A percentile compares a stretch with the other conserved stretches of the same genome.
These are phyloP conservation scores for Penicillium lividum DNA, from an alignment of 495 filamentous ascomycete genomes.

Conservation along the genomic window DNA sequence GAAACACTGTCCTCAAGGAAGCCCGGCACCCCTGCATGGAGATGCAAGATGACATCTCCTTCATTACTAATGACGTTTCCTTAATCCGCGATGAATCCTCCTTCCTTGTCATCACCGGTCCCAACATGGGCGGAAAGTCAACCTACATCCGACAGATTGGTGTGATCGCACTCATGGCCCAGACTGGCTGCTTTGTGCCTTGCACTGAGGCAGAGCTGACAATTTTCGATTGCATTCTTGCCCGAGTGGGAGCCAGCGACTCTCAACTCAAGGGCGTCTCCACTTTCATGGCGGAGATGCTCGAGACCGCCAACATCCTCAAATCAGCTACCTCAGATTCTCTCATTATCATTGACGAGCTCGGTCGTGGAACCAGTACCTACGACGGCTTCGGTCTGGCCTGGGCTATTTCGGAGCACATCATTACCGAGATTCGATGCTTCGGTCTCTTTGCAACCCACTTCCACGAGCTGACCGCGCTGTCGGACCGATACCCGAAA, in stretches of 20 bases:
- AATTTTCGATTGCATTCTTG: slow-evolving; percentile 97
- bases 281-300: slow-evolving; percentile 99
- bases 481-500: slow-evolving; percentile 79
- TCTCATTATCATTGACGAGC: slow-evolving; percentile 97
- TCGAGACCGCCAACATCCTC: slow-evolving; percentile 97
- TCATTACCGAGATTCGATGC: slow-evolving; percentile 90
- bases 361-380: slow-evolving; percentile 96
- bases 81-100: slow-evolving; percentile 79
- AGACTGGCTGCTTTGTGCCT: slow-evolving; percentile 95
- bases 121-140: slow-evolving; percentile 99
- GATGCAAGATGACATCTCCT: slow-evolving; percentile 97
- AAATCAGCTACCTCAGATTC: slow-evolving; percentile 93
- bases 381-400: slow-evolving; percentile 98
- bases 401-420: slow-evolving; percentile 98
- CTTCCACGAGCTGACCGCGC: slow-evolving; percentile 94
- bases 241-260: slow-evolving; percentile 92
- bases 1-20: slow-evolving; percentile 88
- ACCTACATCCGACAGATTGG: slow-evolving; percentile 99
- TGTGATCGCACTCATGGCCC: slow-evolving; percentile 96
- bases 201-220: slow-evolving; percentile 88
- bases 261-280: slow-evolving; percentile 97
- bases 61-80: slow-evolving; percentile 96
- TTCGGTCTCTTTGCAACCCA: slow-evolving; percentile 96
- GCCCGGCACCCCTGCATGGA: slow-evolving; percentile 98
- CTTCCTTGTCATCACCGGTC: slow-evolving; percentile 96